These are phyloP conservation scores for Hibiscus tridactylites DNA, from an alignment of 345 rosid species.

Conservation along the genomic window DNA sequence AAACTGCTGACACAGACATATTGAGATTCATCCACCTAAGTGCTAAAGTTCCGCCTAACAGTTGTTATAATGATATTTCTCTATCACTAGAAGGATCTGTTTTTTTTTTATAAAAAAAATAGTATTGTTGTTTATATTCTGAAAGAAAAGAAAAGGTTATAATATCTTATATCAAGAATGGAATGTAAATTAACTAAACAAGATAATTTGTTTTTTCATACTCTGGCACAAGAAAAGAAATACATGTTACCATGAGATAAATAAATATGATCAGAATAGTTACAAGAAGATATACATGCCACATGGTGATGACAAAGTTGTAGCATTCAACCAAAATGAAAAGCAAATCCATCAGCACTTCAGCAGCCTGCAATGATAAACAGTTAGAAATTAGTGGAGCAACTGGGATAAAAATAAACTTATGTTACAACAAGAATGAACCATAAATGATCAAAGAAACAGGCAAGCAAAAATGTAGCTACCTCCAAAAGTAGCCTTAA, in stretches of 20 bases:
- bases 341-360: conserved; percentile 60
- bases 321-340: conserved; percentile 66
- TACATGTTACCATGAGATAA: conserved; percentile 71
- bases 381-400: too few relatives aligned
- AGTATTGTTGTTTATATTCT: not conserved
- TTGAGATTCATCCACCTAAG: not conserved
- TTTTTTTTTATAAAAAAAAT: not conserved
- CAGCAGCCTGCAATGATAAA: conserved; percentile 43
- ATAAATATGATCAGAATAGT: conserved; percentile 54
- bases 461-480: not conserved
- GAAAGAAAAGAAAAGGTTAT: not conserved
- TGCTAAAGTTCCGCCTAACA: not conserved
- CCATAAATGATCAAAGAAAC: not conserved
- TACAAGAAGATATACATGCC: conserved; percentile 95
- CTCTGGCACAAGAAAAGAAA: conserved; percentile 37
- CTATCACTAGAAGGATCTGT: too few relatives aligned
- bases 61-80: not conserved
- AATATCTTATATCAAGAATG: not conserved
- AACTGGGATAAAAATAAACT: conserved; percentile 20
- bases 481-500: conserved; percentile 60
- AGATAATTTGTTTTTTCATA: conserved; percentile 3
- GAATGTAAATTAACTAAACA: not conserved
- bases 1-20: not conserved
- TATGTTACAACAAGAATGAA: not conserved
- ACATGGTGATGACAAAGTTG: conserved; percentile 67